Evolutionary conservation across 108 stramenopile species (phyloP).

Genomic region (Craspedostauros australis): DNA sequence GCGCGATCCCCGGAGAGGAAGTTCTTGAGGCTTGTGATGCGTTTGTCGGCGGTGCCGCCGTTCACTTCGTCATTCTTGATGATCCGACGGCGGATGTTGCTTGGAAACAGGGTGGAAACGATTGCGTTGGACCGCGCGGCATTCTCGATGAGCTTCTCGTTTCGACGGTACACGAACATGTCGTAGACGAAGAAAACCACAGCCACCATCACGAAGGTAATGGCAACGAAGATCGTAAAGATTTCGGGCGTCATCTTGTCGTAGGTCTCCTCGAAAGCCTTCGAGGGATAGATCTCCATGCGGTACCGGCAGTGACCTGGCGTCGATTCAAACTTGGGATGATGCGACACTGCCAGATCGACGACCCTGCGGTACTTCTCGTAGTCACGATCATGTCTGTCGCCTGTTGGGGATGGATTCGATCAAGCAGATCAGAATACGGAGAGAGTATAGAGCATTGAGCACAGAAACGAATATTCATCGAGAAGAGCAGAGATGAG

Average conservation of each 20-base stretch:
- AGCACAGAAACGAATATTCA: no score
- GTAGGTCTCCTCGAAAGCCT: constrained; percentile 34
- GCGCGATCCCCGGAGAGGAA: no score
- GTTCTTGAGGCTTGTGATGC: no score
- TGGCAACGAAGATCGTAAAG: constrained; percentile 30
- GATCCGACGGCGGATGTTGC: constrained; percentile 23
- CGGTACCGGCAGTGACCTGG: constrained; percentile 17
- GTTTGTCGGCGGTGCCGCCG: neutral
- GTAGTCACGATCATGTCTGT: constrained; percentile 48
- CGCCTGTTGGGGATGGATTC: no score
- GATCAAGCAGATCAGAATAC: no score
- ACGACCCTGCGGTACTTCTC: no score
- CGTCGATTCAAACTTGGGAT: no score
- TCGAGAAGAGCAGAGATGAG: no score
- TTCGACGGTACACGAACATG: constrained; percentile 17
- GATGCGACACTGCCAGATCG: no score
- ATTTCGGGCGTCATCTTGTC: constrained; percentile 34
- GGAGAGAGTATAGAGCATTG: no score
- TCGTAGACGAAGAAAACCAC: constrained; percentile 32
- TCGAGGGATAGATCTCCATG: constrained; percentile 48
- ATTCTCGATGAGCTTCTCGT: constrained; percentile 19
- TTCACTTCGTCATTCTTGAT: neutral
- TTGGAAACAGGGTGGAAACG: constrained; percentile 33
- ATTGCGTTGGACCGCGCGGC: constrained; percentile 16
- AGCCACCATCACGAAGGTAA: constrained; percentile 35